phyloP scores from a whole-genome alignment of 345 rosid species.

The Angophora floribunda region DNA sequence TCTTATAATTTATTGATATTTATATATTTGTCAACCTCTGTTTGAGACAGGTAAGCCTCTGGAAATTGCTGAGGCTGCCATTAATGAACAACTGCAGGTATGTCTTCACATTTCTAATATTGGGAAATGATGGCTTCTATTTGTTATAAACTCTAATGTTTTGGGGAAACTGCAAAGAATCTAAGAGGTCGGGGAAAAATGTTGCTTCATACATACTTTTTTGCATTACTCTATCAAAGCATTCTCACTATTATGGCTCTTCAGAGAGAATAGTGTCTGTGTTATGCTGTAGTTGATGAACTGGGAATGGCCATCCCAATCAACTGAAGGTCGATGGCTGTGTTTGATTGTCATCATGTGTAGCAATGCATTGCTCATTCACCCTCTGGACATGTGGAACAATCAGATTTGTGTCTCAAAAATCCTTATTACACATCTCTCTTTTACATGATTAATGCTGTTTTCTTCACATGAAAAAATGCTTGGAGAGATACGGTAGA shows the following conservation, averaged over 20 bases:
- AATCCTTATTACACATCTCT: background rate
- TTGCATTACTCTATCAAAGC: background rate
- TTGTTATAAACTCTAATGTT: background rate
- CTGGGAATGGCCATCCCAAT: background rate
- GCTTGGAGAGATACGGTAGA: background rate
- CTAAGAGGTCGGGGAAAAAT: background rate
- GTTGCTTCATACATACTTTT: background rate
- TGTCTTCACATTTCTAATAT: background rate
- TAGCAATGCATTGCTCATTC: background rate
- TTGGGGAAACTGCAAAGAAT: background rate
- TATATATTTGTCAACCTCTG: background rate
- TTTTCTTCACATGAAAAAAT: background rate
- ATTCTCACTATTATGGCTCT: background rate
- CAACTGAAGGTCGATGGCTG: background rate
- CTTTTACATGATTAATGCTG: background rate
- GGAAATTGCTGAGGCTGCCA: conserved; percentile 38
- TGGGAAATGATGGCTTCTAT: background rate
- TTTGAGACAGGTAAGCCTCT: conserved; percentile 48
- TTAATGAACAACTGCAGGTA: conserved; percentile 66
- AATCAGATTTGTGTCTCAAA: background rate
- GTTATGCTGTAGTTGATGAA: background rate
- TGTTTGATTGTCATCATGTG: background rate
- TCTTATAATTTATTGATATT: background rate
- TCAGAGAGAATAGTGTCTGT: background rate
- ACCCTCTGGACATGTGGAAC: background rate